Percentiles rank a stretch among this genome's conserved stretches.
Conservation (phyloP, 768 basidiomycete genomes). For the Lactifluus rugatus region DNA sequence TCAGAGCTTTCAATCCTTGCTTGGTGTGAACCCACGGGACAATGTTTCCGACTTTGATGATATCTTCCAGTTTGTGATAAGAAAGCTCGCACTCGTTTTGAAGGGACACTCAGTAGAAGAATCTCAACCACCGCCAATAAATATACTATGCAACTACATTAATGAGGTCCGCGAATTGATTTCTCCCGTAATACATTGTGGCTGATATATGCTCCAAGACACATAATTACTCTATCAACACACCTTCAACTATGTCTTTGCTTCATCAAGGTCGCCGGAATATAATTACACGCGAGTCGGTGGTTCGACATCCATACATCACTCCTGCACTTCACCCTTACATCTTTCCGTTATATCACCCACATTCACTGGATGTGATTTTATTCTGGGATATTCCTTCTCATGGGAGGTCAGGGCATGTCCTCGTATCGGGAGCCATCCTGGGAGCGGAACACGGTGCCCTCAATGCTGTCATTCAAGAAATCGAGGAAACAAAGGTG, state of each 20-base stretch:
- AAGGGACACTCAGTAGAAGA: conserved; percentile 29
- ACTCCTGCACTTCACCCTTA: conserved; percentile 37
- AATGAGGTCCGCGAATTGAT: conserved; percentile 11
- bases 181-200: neutral
- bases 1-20: conserved; percentile 38
- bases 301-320: conserved; percentile 45
- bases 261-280: conserved; percentile 44
- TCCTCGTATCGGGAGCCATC: conserved; percentile 45
- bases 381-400: conserved; percentile 68
- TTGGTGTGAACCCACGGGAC: conserved; percentile 35
- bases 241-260: conserved; percentile 33
- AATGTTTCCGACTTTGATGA: conserved; percentile 31
- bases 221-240: conserved; percentile 18
- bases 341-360: conserved; percentile 78
- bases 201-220: neutral
- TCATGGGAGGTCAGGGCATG: conserved; percentile 50
- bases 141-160: conserved; percentile 19
- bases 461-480: conserved; percentile 50
- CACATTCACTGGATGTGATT: conserved; percentile 59
- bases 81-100: conserved; percentile 42
- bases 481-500: conserved; percentile 50
- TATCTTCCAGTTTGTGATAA: conserved; percentile 41
- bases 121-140: conserved; percentile 21
- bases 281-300: conserved; percentile 29
- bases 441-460: conserved; percentile 64